Percentiles rank a stretch among this genome's conserved stretches.
Evolutionary conservation across 371 early-diverging fungal genomes (phyloP).

Genomic region (Conidiobolus incongruus): DNA sequence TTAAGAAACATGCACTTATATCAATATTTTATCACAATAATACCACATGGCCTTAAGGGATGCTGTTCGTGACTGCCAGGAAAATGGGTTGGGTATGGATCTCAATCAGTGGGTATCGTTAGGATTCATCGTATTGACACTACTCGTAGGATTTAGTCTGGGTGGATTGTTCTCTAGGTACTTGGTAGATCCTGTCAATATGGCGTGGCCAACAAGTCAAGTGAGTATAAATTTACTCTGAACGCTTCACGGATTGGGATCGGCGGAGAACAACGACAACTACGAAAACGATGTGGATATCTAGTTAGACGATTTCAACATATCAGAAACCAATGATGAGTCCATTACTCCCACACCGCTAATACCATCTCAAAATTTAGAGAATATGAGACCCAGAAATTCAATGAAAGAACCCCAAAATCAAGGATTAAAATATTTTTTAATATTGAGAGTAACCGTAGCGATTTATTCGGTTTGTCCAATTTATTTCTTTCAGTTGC

Average conservation of each 20-base stretch:
- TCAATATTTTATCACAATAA: slow-evolving; percentile 25
- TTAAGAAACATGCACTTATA: slow-evolving; percentile 58
- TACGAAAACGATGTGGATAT: slow-evolving; percentile 14
- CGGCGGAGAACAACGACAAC: slow-evolving; percentile 11
- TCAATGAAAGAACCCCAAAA: background rate
- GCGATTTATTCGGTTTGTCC: slow-evolving; percentile 15
- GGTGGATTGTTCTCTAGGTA: slow-evolving; percentile 55
- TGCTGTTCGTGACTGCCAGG: slow-evolving; percentile 51
- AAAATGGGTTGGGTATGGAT: slow-evolving; percentile 30
- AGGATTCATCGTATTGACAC: slow-evolving; percentile 36
- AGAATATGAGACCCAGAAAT: too few species aligned
- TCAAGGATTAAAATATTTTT: background rate
- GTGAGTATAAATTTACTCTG: slow-evolving; percentile 47
- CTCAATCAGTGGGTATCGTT: too few species aligned
- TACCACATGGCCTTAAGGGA: slow-evolving; percentile 40
- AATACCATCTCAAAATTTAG: too few species aligned
- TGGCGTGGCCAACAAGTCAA: slow-evolving; percentile 73
- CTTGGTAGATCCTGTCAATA: slow-evolving; percentile 50
- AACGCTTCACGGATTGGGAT: too few species aligned
- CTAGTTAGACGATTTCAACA: slow-evolving; percentile 32
- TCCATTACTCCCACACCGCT: too few species aligned
- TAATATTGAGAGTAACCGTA: background rate
- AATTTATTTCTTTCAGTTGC: slow-evolving; percentile 37
- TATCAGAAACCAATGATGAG: too few species aligned
- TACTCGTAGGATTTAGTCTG: slow-evolving; percentile 60